Conservation (phyloP, 2,329 filamentous ascomycete species). For the Scleromitrula shiraiana region DNA sequence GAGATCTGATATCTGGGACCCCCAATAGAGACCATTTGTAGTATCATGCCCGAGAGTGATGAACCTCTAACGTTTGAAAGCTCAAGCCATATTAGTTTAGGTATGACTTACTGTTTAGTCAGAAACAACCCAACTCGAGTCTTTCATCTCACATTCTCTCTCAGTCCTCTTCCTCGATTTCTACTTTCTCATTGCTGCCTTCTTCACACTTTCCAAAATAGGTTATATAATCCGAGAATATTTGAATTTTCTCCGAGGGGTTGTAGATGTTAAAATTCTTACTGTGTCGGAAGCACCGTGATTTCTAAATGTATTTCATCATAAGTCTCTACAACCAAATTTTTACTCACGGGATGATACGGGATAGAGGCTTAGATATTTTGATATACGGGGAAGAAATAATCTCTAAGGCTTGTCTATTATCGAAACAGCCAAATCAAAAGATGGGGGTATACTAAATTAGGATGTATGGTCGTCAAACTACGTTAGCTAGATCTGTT, state of each 20-base stretch:
- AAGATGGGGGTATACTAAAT: neutral
- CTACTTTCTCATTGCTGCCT: neutral
- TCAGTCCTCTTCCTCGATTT: neutral
- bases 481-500: neutral
- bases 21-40: neutral
- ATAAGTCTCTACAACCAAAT: neutral
- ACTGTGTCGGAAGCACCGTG: conserved; percentile 8
- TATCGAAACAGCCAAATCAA: neutral
- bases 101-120: neutral
- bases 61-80: too few relatives aligned
- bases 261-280: neutral
- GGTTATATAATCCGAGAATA: neutral
- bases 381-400: neutral
- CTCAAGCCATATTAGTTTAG: neutral
- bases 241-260: neutral
- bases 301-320: neutral
- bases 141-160: neutral
- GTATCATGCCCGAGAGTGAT: neutral
- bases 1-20: neutral
- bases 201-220: neutral
- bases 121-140: neutral
- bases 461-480: neutral
- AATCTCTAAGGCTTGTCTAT: neutral
- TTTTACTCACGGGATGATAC: neutral
- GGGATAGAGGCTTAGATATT: neutral